Conservation (phyloP, 352 stramenopile genomes). For the Phytopythium montanum region DNA sequence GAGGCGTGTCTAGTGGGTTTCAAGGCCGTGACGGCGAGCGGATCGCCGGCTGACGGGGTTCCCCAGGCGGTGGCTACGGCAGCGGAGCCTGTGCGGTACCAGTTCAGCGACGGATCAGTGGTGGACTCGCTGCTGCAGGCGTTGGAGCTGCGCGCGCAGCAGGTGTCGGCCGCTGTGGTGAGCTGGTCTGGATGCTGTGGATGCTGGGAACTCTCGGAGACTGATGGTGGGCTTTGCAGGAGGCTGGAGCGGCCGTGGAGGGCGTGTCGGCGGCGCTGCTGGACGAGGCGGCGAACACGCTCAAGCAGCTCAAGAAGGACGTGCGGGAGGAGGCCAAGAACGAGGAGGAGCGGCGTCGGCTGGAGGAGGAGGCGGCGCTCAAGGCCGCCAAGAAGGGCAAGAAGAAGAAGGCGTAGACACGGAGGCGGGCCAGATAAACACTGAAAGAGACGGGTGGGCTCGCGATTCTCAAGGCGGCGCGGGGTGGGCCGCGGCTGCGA, state of each 20-base stretch:
- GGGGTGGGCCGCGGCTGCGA: background rate
- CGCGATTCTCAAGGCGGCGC: slow-evolving; percentile 29
- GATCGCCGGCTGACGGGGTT: slow-evolving; percentile 8
- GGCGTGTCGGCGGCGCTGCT: slow-evolving; percentile 49
- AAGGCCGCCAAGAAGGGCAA: slow-evolving; percentile 82
- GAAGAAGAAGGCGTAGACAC: slow-evolving; percentile 57
- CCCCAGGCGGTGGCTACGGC: background rate
- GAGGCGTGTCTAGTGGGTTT: slow-evolving; percentile 59
- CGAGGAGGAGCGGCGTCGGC: slow-evolving; percentile 68
- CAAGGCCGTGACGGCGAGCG: slow-evolving; percentile 18
- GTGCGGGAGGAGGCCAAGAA: slow-evolving; percentile 74
- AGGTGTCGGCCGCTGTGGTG: slow-evolving; percentile 50
- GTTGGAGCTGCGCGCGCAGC: slow-evolving; percentile 53
- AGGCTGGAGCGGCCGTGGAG: slow-evolving; percentile 36
- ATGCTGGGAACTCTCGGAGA: background rate
- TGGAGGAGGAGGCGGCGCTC: slow-evolving; percentile 61
- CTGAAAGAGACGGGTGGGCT: slow-evolving; percentile 23
- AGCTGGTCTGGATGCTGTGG: background rate
- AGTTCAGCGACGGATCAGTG: slow-evolving; percentile 47
- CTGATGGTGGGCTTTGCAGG: slow-evolving; percentile 14
- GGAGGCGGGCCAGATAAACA: slow-evolving; percentile 11
- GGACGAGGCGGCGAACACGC: slow-evolving; percentile 45
- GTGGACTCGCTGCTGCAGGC: slow-evolving; percentile 60
- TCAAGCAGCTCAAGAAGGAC: slow-evolving; percentile 84
- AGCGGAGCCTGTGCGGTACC: slow-evolving; percentile 19